A percentile compares a stretch with the other conserved stretches of the same genome.
These are phyloP conservation scores for Cymbopogon flexuosus DNA, from an alignment of 202 grass and related monocot species.

Conservation along the genomic window DNA sequence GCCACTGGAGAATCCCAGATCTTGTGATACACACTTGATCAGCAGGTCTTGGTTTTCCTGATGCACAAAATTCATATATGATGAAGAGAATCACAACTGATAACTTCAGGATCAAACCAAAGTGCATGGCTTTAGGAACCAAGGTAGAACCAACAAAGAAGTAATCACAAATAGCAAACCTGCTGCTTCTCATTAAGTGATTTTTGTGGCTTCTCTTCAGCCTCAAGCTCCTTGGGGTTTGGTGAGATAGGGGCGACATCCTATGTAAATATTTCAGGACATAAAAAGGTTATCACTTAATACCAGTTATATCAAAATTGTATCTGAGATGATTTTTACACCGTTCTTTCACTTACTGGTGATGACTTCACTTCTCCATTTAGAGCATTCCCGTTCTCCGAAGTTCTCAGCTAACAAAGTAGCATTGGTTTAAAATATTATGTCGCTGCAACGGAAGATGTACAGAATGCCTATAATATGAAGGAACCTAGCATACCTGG, in stretches of 20 bases:
- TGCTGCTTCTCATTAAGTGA: conserved; percentile 98
- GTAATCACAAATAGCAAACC: conserved; percentile 44
- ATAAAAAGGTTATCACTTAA: conserved; percentile 9
- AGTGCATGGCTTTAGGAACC: not conserved
- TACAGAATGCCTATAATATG: conserved; percentile 13
- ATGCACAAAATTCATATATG: conserved; percentile 32
- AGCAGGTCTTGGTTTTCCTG: conserved; percentile 97
- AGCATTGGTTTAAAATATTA: conserved; percentile 30
- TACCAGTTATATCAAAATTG: conserved; percentile 33
- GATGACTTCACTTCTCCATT: conserved; percentile 71
- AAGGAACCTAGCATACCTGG: conserved; percentile 36
- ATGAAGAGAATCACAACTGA: conserved; percentile 22
- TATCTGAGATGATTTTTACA: not conserved
- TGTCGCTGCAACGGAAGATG: not conserved
- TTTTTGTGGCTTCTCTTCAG: conserved; percentile 96
- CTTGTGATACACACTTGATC: conserved; percentile 96
- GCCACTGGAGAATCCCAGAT: conserved; percentile 81
- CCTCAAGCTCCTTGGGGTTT: conserved; percentile 67
- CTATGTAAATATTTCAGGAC: conserved; percentile 56
- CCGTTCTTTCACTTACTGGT: conserved; percentile 55
- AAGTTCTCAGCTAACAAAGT: conserved; percentile 51
- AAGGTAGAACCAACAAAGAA: conserved; percentile 20
- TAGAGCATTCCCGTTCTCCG: conserved; percentile 49
- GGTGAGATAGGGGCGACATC: conserved; percentile 54
- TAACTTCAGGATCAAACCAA: conserved; percentile 35